Evolutionary conservation across 441 rosid genomes (phyloP), one percentile per base, ranked within the genome.

Genomic region (Raphanus hybrid): DNA sequence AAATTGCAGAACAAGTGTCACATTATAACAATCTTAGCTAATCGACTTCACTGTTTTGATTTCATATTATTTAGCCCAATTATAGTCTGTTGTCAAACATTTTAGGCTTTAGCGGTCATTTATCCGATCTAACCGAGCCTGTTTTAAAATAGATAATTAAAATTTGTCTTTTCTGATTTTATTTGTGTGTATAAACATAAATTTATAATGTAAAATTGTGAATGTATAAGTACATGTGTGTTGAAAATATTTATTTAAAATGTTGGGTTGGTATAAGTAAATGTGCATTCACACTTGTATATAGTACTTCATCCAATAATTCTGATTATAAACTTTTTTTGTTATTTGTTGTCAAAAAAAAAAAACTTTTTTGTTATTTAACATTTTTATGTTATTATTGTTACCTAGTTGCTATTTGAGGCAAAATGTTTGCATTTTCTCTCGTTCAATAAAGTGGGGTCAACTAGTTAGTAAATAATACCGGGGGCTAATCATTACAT

Each of bases 1-100:
- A 50, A 14, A 60, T 70, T 67, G 32, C 70, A 32, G 18, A 27
- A 78, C 7, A 15, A 26, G 8, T 35, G 18, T 37, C 15, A 45
- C 29, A 18, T 48, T 45, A 4, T 71, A 5, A 1, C 43, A 59
- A 0, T 29, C 1, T 43, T 45, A 8, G 11, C 55, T 54, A 69
- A 23, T 68, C 39, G 11, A 57, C 60, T n/a, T 16, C 26, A 14
- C 32, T 75, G 8, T 55, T 35, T 65, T 55, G 5, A 15, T 9
- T 32, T 39, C 0, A 1, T 0, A 1, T 0, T 0, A 14, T 2
- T 52, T 34, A 52, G 8, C 64, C 71, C 64, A 0, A 34, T 12
- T 12, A n/a, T 50, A 26, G 23, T 48, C 14, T 27, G 34, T 60
- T 11, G 8, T 37, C 43, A 37, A n/a, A 48, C 54, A 45, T 45